phyloP scores from a whole-genome alignment of 2,329 filamentous ascomycete genomes.

The Talaromyces marneffei region DNA sequence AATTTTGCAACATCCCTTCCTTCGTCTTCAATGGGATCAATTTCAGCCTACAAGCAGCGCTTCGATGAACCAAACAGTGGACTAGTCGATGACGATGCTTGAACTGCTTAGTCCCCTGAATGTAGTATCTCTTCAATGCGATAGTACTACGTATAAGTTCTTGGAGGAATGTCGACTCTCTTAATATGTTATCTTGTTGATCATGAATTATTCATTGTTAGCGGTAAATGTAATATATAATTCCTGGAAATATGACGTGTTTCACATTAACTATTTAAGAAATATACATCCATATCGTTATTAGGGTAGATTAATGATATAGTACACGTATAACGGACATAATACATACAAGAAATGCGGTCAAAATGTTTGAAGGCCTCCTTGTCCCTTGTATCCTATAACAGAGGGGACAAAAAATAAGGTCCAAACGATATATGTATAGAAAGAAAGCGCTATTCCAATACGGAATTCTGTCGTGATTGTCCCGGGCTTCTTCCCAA shows the following conservation, averaged over 20 bases:
- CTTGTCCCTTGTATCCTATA: not conserved
- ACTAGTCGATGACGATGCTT: too few species aligned
- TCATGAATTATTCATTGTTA: too few species aligned
- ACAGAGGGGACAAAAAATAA: not conserved
- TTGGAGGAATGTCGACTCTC: too few species aligned
- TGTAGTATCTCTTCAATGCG: too few species aligned
- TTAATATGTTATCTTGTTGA: too few species aligned
- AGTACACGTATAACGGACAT: not conserved
- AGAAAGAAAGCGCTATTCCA: not conserved
- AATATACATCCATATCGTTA: not conserved
- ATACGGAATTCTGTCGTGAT: not conserved
- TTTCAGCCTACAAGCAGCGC: too few species aligned
- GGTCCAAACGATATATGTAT: not conserved
- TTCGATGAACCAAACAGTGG: too few species aligned
- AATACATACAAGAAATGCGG: not conserved
- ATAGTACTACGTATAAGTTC: too few species aligned
- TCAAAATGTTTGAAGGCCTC: not conserved
- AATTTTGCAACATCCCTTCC: too few species aligned
- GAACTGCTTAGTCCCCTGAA: too few species aligned
- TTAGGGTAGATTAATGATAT: not conserved
- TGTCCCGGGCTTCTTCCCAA: not conserved
- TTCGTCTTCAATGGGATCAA: too few species aligned
- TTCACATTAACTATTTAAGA: not conserved
- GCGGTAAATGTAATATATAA: not conserved
- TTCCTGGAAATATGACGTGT: too few species aligned